These are phyloP conservation scores for Cryptococcus hybrid DNA, from an alignment of 1,284 basidiomycete species.

Conservation along the genomic window DNA sequence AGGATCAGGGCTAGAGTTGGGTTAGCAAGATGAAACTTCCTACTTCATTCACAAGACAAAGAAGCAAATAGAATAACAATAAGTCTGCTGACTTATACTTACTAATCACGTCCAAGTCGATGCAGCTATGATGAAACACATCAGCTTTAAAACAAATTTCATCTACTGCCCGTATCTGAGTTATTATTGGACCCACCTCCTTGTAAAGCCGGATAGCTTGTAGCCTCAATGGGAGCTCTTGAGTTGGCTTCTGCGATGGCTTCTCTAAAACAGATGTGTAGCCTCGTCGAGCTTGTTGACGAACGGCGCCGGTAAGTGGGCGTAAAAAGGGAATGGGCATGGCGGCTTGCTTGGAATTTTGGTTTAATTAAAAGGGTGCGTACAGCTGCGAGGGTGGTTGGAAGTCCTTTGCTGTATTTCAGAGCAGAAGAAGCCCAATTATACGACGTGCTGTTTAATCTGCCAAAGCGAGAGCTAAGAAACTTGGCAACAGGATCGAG, in stretches of 20 bases:
- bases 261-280: conserved; percentile 13
- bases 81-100: conserved; percentile 4
- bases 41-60: not conserved
- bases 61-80: not conserved
- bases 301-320: not conserved
- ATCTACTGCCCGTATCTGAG: too few relatives aligned
- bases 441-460: not conserved
- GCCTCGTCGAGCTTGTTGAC: conserved; percentile 1
- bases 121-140: conserved; percentile 35
- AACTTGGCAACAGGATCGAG: not conserved
- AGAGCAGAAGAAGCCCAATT: not conserved
- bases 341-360: not conserved
- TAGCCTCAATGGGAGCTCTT: conserved; percentile 24
- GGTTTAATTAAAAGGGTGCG: not conserved
- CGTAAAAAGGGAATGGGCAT: not conserved
- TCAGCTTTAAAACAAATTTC: not conserved
- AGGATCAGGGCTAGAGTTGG: conserved; percentile 40
- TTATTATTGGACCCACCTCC: conserved; percentile 31
- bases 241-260: not conserved
- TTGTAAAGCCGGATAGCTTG: conserved; percentile 49
- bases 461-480: not conserved
- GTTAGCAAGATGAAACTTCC: not conserved
- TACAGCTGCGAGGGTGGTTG: not conserved
- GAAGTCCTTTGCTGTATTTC: not conserved
- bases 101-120: conserved; percentile 51